Evolutionary conservation across 164 flowering plant genomes (phyloP), one percentile per base, ranked within the genome.

Genomic region (Buxus sempervirens): DNA sequence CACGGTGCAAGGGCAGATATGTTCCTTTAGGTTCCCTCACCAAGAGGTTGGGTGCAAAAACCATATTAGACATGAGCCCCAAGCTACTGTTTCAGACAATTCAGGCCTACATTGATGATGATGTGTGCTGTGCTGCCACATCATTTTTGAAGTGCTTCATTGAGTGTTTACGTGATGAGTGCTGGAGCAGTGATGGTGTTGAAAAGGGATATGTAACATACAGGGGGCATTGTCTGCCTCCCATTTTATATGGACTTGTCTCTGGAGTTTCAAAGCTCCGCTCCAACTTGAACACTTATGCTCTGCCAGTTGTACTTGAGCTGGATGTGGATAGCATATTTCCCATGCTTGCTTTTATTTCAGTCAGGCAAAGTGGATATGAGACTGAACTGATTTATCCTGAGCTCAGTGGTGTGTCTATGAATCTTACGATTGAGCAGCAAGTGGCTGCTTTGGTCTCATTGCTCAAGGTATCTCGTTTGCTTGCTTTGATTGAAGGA

Each of bases 1-100:
- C 93, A 58, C 88, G 98, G 22, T 96, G 97, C 77, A 96, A 96
- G 82, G 99, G 99, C 21, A 85, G 99, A 78, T 96, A 96, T 71
- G 85, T 85, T 64, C 99, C 99, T 65, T 82, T 93, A 70, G 93
- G 93, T 68, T 96, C 87, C 60, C 83, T 96, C 22, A 86, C 89
- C n/a, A 90, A 79, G 84, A 89, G 99, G 76, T 75, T 96, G 78
- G 99, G 99, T 36, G 90, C 96, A 54, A 93, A 79, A 68, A 73
- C 85, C 67, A 61, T 96, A 61, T 74, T 93, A 66, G 81, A 75
- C 28, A 87, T 96, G 93, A 78, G 76, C 42, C 88, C 88, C 41
- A 68, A 82, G 68, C 69, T 96, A 60, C 66, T 93, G 48, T 83
- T 72, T 75, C 90, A 93, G 69, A 88, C 89, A 0, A 67, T 77